Percentiles rank a stretch among this genome's conserved stretches.
phyloP scores from a whole-genome alignment of 768 basidiomycete species.

The Russula foetens region DNA sequence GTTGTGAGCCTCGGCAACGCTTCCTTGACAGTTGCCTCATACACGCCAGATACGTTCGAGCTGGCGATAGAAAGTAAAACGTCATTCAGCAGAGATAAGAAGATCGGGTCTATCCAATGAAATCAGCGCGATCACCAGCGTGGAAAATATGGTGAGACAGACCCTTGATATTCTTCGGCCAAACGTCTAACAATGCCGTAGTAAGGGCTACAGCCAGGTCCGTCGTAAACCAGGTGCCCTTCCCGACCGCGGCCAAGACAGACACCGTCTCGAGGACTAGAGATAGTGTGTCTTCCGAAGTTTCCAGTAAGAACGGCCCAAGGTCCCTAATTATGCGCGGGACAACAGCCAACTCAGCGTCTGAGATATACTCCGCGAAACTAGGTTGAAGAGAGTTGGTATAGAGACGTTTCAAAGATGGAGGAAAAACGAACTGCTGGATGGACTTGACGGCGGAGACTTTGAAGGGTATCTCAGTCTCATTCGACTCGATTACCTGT shows the following conservation, averaged over 20 bases:
- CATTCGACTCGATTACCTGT: constrained; percentile 67
- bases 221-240: constrained; percentile 60
- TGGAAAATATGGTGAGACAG: constrained; percentile 8
- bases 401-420: neutral
- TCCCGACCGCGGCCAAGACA: constrained; percentile 66
- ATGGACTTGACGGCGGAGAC: constrained; percentile 91
- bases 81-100: constrained; percentile 27
- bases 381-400: constrained; percentile 31
- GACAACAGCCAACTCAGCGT: constrained; percentile 55
- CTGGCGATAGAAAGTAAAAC: constrained; percentile 59
- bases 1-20: constrained; percentile 66
- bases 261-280: constrained; percentile 82
- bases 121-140: neutral
- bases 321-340: constrained; percentile 72
- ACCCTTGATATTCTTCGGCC: constrained; percentile 87
- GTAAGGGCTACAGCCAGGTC: constrained; percentile 63
- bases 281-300: constrained; percentile 83
- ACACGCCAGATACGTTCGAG: constrained; percentile 50
- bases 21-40: constrained; percentile 62
- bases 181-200: constrained; percentile 64
- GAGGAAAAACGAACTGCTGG: constrained; percentile 60
- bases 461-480: constrained; percentile 80
- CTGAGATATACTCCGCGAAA: constrained; percentile 60
- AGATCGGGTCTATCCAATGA: constrained; percentile 65
- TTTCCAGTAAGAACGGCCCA: constrained; percentile 69